A percentile compares a stretch with the other conserved stretches of the same genome.
Conservation (phyloP, 352 stramenopile species). For the Globisporangium polare region DNA sequence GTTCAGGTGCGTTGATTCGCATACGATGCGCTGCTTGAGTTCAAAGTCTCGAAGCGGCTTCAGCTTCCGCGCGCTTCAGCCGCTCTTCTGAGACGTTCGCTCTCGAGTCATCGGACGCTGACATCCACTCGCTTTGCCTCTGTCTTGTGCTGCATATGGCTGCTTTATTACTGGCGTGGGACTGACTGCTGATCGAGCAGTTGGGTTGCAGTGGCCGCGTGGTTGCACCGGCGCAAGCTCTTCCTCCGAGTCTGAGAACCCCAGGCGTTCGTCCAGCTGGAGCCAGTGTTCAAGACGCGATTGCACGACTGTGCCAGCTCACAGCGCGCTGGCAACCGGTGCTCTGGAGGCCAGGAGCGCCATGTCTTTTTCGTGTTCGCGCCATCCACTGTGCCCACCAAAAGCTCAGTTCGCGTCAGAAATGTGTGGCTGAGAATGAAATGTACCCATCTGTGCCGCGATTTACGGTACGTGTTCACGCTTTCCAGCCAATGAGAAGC, state of each 20-base stretch:
- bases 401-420: background rate
- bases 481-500: no score
- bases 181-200: slow-evolving; percentile 6
- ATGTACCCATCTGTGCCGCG: background rate
- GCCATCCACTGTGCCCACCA: background rate
- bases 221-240: slow-evolving; percentile 25
- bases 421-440: background rate
- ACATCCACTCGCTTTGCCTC: slow-evolving; percentile 1
- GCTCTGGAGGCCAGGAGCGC: background rate
- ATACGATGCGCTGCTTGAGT: background rate
- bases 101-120: background rate
- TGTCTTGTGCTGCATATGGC: slow-evolving; percentile 1
- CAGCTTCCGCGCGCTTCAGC: background rate
- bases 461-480: background rate
- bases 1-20: slow-evolving; percentile 23
- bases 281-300: background rate
- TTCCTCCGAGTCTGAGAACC: slow-evolving; percentile 22
- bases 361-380: no score
- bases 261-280: background rate
- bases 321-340: background rate
- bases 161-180: background rate
- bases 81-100: background rate
- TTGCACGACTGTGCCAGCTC: background rate
- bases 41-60: background rate
- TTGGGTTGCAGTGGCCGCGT: slow-evolving; percentile 36